Percentiles rank a stretch among this genome's conserved stretches.
phyloP scores from a whole-genome alignment of 2,329 filamentous ascomycete species.

The Leptographium radiaticola region DNA sequence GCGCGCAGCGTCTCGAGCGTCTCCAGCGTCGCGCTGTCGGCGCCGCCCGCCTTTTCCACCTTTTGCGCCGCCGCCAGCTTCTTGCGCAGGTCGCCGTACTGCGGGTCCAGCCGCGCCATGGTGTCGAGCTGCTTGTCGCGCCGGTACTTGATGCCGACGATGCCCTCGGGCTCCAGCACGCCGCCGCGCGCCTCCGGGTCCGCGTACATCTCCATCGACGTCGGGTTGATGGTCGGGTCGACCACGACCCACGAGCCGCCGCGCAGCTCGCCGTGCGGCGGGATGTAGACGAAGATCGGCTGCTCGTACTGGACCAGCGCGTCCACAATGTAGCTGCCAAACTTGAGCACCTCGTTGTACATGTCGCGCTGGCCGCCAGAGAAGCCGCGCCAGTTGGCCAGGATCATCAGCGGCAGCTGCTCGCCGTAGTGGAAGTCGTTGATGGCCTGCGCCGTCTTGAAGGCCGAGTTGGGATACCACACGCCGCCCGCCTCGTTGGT shows the following conservation, averaged over 20 bases:
- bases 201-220: slow-evolving; percentile 98
- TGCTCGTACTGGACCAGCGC: slow-evolving; percentile 97
- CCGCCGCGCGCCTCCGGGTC: slow-evolving; percentile 90
- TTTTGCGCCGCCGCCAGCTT: slow-evolving; percentile 38
- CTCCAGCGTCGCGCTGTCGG: slow-evolving; percentile 56
- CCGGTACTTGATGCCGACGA: slow-evolving; percentile 96
- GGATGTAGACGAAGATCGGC: slow-evolving; percentile 98
- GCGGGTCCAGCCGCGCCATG: slow-evolving; percentile 84
- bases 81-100: slow-evolving; percentile 74
- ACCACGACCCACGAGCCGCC: slow-evolving; percentile 99
- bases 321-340: slow-evolving; percentile 97
- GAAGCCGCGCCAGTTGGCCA: slow-evolving; percentile 99
- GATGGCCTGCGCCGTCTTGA: slow-evolving; percentile 98
- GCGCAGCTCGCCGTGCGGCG: slow-evolving; percentile 89
- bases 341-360: slow-evolving; percentile 99
- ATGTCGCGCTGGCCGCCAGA: slow-evolving; percentile 98
- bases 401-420: slow-evolving; percentile 95
- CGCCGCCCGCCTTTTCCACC: slow-evolving; percentile 34
- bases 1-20: slow-evolving; percentile 67
- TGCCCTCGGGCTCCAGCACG: slow-evolving; percentile 95
- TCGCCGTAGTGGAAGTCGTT: slow-evolving; percentile 99
- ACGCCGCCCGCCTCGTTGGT: slow-evolving; percentile 93
- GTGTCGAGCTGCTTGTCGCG: slow-evolving; percentile 95
- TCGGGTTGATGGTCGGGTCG: slow-evolving; percentile 93
- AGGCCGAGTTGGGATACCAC: slow-evolving; percentile 99